Percentiles rank a stretch among this genome's conserved stretches.
Conservation (phyloP, 2,329 filamentous ascomycete genomes). For the Sporothrix globosa region DNA sequence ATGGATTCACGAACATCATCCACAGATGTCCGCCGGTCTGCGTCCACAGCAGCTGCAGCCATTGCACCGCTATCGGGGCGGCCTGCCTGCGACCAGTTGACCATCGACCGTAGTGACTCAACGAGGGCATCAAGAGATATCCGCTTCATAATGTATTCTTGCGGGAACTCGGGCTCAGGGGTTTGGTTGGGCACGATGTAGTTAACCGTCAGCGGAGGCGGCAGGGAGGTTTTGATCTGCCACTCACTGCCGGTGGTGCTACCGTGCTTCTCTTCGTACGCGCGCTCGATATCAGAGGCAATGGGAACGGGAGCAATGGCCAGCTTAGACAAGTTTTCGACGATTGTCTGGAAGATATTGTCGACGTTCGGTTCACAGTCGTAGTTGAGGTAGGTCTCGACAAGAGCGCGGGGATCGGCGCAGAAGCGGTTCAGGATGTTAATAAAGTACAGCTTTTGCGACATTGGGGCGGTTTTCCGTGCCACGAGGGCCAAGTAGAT, state of each 20-base stretch:
- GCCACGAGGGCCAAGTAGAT: conserved; percentile 93
- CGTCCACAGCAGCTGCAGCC: conserved; percentile 47
- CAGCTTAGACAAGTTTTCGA: conserved; percentile 89
- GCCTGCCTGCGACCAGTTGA: conserved; percentile 80
- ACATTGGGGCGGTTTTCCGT: conserved; percentile 79
- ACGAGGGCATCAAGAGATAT: conserved; percentile 86
- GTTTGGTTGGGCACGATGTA: conserved; percentile 67
- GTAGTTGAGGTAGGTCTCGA: conserved; percentile 97
- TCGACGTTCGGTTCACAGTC: conserved; percentile 95
- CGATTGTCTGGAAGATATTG: conserved; percentile 94
- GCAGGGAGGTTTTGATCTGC: conserved; percentile 82
- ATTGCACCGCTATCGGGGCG: conserved; percentile 58
- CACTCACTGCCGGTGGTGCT: conserved; percentile 71
- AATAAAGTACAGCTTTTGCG: conserved; percentile 92
- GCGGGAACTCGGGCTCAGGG: conserved; percentile 71
- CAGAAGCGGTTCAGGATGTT: conserved; percentile 81
- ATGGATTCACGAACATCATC: conserved; percentile 70
- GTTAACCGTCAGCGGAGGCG: conserved; percentile 80
- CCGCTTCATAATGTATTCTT: conserved; percentile 89
- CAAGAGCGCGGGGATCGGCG: conserved; percentile 81
- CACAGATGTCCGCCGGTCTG: conserved; percentile 57
- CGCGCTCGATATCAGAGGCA: conserved; percentile 76
- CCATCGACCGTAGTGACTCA: conserved; percentile 83
- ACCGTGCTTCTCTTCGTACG: conserved; percentile 77
- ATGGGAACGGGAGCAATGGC: conserved; percentile 78